phyloP scores from a whole-genome alignment of 176 grass and related monocot species.

The Rhynchospora pubera region DNA sequence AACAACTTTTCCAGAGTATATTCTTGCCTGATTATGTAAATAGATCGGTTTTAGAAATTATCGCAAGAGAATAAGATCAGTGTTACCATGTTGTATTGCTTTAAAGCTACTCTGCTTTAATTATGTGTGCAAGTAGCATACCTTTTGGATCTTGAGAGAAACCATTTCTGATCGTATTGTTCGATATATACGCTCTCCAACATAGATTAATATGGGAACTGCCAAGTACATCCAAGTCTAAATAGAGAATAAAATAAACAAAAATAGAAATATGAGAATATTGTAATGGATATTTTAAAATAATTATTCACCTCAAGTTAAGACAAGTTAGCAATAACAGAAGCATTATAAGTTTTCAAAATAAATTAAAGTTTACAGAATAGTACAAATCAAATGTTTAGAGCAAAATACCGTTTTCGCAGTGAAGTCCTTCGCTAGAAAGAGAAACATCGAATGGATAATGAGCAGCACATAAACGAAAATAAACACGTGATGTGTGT shows the following conservation, averaged over 20 bases:
- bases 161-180: constrained; percentile 41
- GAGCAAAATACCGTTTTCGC: constrained; percentile 47
- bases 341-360: not conserved
- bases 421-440: constrained; percentile 37
- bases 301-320: not conserved
- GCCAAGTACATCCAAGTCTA: constrained; percentile 75
- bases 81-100: not conserved
- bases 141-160: constrained; percentile 36
- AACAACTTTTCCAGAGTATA: constrained; percentile 54
- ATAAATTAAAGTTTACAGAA: not conserved
- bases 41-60: not conserved
- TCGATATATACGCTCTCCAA: constrained; percentile 40
- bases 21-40: constrained; percentile 29
- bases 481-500: constrained; percentile 55
- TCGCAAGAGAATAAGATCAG: not conserved
- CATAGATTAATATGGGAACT: constrained; percentile 47
- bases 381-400: not conserved
- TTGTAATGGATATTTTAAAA: not conserved
- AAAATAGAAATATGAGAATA: not conserved
- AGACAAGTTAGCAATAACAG: not conserved
- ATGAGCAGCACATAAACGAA: constrained; percentile 56
- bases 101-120: not conserved
- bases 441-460: constrained; percentile 66
- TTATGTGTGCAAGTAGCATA: constrained; percentile 2
- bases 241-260: not conserved